phyloP scores from a whole-genome alignment of 2,329 filamentous ascomycete species.

The Colletotrichum lindemuthianum region DNA sequence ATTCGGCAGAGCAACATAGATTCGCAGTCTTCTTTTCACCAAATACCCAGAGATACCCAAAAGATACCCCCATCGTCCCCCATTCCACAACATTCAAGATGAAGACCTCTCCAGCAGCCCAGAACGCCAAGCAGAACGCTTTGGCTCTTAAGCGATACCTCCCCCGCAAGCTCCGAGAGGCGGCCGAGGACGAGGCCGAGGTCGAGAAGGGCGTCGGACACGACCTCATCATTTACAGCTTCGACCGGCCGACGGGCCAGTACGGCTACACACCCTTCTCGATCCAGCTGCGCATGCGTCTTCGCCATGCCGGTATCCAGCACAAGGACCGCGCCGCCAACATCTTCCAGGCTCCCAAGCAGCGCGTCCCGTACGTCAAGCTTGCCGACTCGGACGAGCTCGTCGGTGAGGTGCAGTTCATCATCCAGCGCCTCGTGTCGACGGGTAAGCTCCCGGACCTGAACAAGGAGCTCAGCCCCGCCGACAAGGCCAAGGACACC shows the following conservation, averaged over 20 bases:
- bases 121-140: slow-evolving; percentile 35
- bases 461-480: slow-evolving; percentile 24
- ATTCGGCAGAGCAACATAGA: slow-evolving; percentile 24
- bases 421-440: slow-evolving; percentile 36
- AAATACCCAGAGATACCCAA: slow-evolving; percentile 35
- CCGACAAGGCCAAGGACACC: slow-evolving; percentile 34
- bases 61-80: slow-evolving; percentile 18
- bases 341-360: slow-evolving; percentile 36
- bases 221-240: slow-evolving; percentile 37
- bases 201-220: slow-evolving; percentile 34
- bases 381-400: slow-evolving; percentile 37
- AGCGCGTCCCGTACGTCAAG: slow-evolving; percentile 38
- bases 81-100: slow-evolving; percentile 18
- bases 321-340: slow-evolving; percentile 36
- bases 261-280: slow-evolving; percentile 38
- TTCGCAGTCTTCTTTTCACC: slow-evolving; percentile 17
- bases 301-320: slow-evolving; percentile 37
- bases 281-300: slow-evolving; percentile 38
- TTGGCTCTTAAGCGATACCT: slow-evolving; percentile 33
- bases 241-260: slow-evolving; percentile 34
- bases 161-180: slow-evolving; percentile 33
- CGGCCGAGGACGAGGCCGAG: slow-evolving; percentile 35
- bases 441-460: slow-evolving; percentile 36
- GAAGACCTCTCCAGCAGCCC: slow-evolving; percentile 28
- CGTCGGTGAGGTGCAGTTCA: slow-evolving; percentile 38